Evolutionary conservation across 352 stramenopile genomes (phyloP).

Genomic region (Pythium aquatile): DNA sequence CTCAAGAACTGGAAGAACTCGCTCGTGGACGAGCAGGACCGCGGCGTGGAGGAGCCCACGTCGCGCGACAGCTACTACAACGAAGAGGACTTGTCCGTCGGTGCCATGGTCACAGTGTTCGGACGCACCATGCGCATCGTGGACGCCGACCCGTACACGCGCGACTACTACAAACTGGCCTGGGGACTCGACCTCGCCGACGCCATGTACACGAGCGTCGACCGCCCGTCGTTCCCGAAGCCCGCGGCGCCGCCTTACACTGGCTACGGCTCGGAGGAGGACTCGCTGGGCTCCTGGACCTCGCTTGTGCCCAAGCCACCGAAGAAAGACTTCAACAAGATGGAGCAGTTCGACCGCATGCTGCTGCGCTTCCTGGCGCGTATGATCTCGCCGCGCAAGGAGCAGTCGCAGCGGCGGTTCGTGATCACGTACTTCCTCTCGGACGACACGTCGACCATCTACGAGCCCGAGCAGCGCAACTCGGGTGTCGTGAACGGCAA

Average conservation of each 20-base stretch:
- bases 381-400: constrained; percentile 73
- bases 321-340: constrained; percentile 81
- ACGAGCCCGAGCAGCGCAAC: constrained; percentile 77
- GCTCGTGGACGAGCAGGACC: constrained; percentile 69
- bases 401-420: constrained; percentile 75
- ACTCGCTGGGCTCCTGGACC: constrained; percentile 67
- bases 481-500: constrained; percentile 80
- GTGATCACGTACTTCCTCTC: constrained; percentile 83
- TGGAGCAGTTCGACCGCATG: constrained; percentile 76
- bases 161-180: constrained; percentile 69
- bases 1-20: constrained; percentile 69
- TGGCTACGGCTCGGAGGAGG: constrained; percentile 74
- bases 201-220: constrained; percentile 44
- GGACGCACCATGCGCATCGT: constrained; percentile 67
- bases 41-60: constrained; percentile 71
- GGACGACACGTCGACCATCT: constrained; percentile 76
- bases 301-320: constrained; percentile 66
- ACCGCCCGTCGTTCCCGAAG: constrained; percentile 51
- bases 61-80: constrained; percentile 67
- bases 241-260: constrained; percentile 64
- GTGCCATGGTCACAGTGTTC: constrained; percentile 69
- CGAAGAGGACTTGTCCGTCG: constrained; percentile 63
- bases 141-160: constrained; percentile 76
- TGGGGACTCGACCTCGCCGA: constrained; percentile 50
- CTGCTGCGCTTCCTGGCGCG: constrained; percentile 66